Base-by-base conservation (phyloP, 2,329 filamentous ascomycete genomes). In the Ophiostoma tasmaniense region DNA sequence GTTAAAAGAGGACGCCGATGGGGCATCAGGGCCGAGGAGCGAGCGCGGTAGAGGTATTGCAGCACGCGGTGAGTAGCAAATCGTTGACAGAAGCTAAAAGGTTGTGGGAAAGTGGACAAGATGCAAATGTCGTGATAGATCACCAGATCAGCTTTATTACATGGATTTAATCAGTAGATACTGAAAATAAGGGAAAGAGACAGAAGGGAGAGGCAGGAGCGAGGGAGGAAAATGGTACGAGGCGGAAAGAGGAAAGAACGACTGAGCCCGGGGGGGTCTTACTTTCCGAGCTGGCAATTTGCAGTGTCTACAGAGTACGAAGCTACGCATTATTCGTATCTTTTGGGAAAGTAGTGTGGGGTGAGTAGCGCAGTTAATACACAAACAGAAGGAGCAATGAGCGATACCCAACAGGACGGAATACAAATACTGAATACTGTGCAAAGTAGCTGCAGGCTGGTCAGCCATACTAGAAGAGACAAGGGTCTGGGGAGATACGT, bases 1-100 rank as follows among this genome's bases (percentile, higher is more conserved):
- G 61, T 66, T 66, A 52, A 55, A 55, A 55, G 50, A 55, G 50
- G 55, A 61, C 55, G 55, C 55, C 55, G 55, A 61, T 20, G 25
- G 55, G 7, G 25, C 25, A 59, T 3, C 55, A 61, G 50, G 50
- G 50, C 50, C 50, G 50, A 55, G 50, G 50, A 55, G 50, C 55
- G 25, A 30, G 55, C 25, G 25, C 25, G 25, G 55, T 17, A 61
- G 25, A 25, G 50, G 22, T 25, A 25, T 13, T 22, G 50, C 50
- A 45, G 42, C 4, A 45, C 42, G 20, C 17, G 42, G 42, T 45
- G 42, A 45, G 42, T 8, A 45, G 50, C 22, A 55, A 55, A 55
- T 55, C 11, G 50, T 25, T 55, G n/a, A 10, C 22, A 22, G 11
- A 25, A 22, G 50, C 17, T 22, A 20, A 8, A 17, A 55, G 25